Conservation (phyloP, 164 flowering plant genomes). For the Magnolia changhungtana region DNA sequence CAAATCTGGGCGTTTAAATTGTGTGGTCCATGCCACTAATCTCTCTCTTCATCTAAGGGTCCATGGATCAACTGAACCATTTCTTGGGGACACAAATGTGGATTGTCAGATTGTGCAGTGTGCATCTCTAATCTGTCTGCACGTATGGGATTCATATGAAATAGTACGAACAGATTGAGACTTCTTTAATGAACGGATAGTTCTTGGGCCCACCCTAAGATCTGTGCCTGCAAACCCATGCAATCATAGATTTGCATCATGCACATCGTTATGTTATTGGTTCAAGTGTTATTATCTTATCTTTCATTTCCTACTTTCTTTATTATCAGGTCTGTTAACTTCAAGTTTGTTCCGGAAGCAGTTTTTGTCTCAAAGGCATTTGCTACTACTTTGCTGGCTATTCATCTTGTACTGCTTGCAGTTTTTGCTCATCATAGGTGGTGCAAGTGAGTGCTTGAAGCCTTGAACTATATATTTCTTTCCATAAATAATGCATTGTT, state of each 20-base stretch:
- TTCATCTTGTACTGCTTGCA: constrained; percentile 59
- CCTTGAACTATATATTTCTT: not conserved
- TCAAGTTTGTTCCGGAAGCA: constrained; percentile 84
- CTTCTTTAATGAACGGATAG: too few species aligned
- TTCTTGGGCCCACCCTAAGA: too few species aligned
- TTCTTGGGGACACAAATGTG: too few species aligned
- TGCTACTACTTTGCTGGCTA: constrained; percentile 60
- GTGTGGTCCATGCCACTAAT: too few species aligned
- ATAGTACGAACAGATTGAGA: too few species aligned
- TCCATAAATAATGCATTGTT: not conserved
- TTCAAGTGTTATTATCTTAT: not conserved
- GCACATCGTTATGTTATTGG: not conserved
- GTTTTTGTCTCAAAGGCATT: constrained; percentile 74
- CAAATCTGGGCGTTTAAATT: too few species aligned
- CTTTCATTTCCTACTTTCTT: not conserved
- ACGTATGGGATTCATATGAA: too few species aligned
- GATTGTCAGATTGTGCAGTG: too few species aligned
- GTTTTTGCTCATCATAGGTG: constrained; percentile 75
- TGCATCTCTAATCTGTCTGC: too few species aligned
- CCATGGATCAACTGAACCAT: too few species aligned
- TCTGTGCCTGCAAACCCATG: too few species aligned
- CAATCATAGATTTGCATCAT: not conserved
- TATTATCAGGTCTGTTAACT: constrained; percentile 87
- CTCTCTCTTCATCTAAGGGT: too few species aligned
- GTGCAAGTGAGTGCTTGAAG: constrained; percentile 72